Evolutionary conservation across 2,329 filamentous ascomycete species (phyloP).

Genomic region (Periconia macrospinosa): DNA sequence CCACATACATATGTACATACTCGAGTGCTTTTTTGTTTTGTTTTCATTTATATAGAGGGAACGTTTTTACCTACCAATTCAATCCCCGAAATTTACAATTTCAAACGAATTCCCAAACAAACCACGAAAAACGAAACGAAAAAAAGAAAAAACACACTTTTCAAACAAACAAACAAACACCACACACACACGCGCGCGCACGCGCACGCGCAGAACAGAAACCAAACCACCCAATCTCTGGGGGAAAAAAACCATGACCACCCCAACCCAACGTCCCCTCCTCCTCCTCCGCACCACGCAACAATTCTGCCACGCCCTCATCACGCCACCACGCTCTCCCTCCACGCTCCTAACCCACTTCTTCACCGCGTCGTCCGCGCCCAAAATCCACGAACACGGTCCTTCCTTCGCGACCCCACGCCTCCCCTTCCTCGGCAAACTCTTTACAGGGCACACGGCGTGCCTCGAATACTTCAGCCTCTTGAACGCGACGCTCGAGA

Average conservation of each 20-base stretch:
- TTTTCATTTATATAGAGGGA: too few relatives aligned
- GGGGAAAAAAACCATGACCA: neutral
- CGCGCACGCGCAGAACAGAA: neutral
- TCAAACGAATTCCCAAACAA: too few relatives aligned
- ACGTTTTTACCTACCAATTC: too few relatives aligned
- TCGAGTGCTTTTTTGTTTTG: too few relatives aligned
- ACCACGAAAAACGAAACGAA: too few relatives aligned
- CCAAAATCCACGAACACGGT: conserved; percentile 47
- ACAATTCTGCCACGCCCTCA: conserved; percentile 32
- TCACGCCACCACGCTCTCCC: conserved; percentile 26
- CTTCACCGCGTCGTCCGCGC: conserved; percentile 25
- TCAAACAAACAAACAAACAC: too few relatives aligned
- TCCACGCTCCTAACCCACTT: conserved; percentile 26
- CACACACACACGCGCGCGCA: too few relatives aligned
- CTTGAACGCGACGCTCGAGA: conserved; percentile 36
- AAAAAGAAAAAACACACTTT: too few relatives aligned
- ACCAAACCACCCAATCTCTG: too few relatives aligned
- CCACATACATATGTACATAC: too few relatives aligned
- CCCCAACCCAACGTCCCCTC: neutral
- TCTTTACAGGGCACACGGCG: conserved; percentile 36
- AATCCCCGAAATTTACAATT: too few relatives aligned
- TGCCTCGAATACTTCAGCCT: conserved; percentile 46
- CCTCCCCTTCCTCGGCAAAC: conserved; percentile 44
- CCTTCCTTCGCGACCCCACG: conserved; percentile 40
- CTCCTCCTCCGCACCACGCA: conserved; percentile 25